Base-by-base conservation (phyloP, 768 basidiomycete species). In the Pulveroboletus sp. region DNA sequence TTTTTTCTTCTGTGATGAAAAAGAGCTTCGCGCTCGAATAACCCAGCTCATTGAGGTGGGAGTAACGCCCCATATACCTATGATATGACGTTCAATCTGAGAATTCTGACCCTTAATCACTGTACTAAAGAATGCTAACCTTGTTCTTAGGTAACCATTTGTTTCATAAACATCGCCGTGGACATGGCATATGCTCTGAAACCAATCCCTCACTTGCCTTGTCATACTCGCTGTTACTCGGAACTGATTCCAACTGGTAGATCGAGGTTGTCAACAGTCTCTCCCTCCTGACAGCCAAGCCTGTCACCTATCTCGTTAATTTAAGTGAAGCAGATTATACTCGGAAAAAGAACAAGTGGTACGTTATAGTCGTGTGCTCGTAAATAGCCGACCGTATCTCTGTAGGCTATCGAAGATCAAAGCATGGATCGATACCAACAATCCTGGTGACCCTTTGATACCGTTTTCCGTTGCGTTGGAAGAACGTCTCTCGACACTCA, bases 301-400 rank as follows among this genome's bases (percentile, higher is more conserved):
- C 95, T 29, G 91, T 98, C 53, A 96, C 89, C 43, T 99, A 99
- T 73, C 86, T 99, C 43, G 93, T 97, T 73, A 99, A 99, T 72
- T 74, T 99, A 40, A 92, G 89, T 51, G 94, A 98, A 70, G 81
- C 82, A 57, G 96, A 99, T 67, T 99, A 89, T 62, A 72, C 90
- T 51, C 85, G 96, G 56, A 98, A 97, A 73, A 98, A 97, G 83
- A 98, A 97, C 76, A 98, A 97, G 77, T 98, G 96, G 94, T 87
- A 50, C 36, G 35, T 30, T 17, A 17, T 16, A 37, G 14, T 19
- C 13, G 26, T 23, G 5, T 4, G 41, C 17, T 30, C 40, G 34
- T 20, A 23, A 4, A 3, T 16, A 9, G 23, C 38, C 39, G 36
- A 40, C 47, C 14, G 14, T 48, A 24, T 22, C 20, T 17, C n/a